Evolutionary conservation across 208 protist genomes (phyloP), one percentile per base, ranked within the genome.

Genomic region (Vickermania spadyakhi): DNA sequence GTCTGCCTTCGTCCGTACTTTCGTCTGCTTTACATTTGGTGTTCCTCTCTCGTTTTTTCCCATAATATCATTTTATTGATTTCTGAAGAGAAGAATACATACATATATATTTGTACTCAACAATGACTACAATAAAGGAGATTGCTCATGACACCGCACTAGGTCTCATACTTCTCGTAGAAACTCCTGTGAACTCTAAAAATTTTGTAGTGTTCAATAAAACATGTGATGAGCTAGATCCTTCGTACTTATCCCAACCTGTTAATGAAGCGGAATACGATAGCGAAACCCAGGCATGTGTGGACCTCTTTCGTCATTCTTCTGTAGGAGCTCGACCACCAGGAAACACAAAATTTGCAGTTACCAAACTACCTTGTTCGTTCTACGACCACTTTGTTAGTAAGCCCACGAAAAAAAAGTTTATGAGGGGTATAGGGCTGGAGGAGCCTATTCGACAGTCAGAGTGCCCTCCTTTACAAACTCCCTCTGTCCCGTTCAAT

Each of bases 191-290:
- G 11, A 45, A 45, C 36, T 45, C 36, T 18, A 45, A 45, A 55
- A 55, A 55, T 23, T 55, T 55, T 55, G 51, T 55, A 27, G 51
- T 28, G 5, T 66, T 66, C 29, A 63, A 66, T 56, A 26, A 28
- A 27, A 52, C 18, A 62, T 31, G 23, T 54, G 11, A 64, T 26
- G 56, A 66, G 11, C 55, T 66, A 5, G 55, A 66, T 28, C 13
- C 11, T 5, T 41, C 22, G 13, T 66, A 30, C 13, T 25, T 66
- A 5, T 59, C 55, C 14, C 54, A 60, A 21, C 60, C 60, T 11
- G 27, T 66, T 27, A 60, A 60, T 53, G 60, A 66, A 56, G 60
- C 60, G 7, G 60, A 66, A 14, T 64, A 66, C 29, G 60, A 66
- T 25, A 63, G 54, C 29, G 60, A 66, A 62, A 66, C 60, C 11